Conservation (phyloP, 257 asterid species). For the Solanum sejunctum region DNA sequence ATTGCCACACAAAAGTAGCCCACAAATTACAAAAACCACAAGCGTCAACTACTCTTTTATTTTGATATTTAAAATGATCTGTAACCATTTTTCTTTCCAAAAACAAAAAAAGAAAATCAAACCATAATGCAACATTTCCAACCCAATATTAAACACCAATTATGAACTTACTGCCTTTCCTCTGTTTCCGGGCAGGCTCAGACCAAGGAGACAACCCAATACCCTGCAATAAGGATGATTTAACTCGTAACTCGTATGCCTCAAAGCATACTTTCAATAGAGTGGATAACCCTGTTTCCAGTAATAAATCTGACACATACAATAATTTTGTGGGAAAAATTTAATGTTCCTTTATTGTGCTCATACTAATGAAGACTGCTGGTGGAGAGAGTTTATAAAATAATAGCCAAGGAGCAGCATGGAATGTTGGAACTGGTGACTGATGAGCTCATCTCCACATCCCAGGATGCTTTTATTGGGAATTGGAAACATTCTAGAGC, state of each 20-base stretch:
- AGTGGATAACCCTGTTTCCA: background rate
- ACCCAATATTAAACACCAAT: background rate
- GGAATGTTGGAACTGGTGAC: background rate
- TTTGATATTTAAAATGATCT: background rate
- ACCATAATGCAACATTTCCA: background rate
- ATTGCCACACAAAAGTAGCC: background rate
- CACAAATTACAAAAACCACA: background rate
- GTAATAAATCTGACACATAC: background rate
- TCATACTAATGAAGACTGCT: background rate
- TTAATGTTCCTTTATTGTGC: background rate
- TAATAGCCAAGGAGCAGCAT: background rate
- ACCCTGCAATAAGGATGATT: background rate
- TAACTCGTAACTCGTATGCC: background rate
- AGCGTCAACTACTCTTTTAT: background rate
- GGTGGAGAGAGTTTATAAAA: background rate
- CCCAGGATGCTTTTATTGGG: background rate
- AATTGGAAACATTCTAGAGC: background rate
- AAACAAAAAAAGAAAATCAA: background rate
- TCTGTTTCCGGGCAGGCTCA: background rate
- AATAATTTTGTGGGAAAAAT: background rate
- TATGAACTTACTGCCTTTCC: background rate
- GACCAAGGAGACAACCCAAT: background rate
- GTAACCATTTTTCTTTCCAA: background rate
- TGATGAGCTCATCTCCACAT: background rate
- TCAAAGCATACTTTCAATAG: background rate